Evolutionary conservation across 2,329 filamentous ascomycete genomes (phyloP), one percentile per base, ranked within the genome.

Genomic region (Triangularia setosa): DNA sequence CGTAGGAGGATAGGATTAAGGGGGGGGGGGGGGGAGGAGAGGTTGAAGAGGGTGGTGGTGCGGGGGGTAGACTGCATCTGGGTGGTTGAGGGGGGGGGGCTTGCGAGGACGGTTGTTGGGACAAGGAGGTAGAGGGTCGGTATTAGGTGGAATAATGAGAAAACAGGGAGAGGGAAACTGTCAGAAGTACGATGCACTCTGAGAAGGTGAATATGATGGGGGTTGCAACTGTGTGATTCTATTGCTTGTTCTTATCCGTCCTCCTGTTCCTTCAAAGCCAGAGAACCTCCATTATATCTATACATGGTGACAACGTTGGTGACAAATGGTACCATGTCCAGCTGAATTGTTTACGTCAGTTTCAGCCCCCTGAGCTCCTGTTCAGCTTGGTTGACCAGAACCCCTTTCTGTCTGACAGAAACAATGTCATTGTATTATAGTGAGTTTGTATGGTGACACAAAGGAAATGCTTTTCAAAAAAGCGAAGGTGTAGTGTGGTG

Each of bases 1-100:
- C 70, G 61, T 75, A 76, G n/a, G 73, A 75, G 53, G 68, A 70
- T 40, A 75, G 64, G 54, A 75, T 67, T 54, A 55, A 16, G 52
- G 52, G 52, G 1, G 3, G 52, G 52, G n/a, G 9, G 70, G 71
- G 57, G 25, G 59, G 4, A 25, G 44, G 52, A 55, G 11, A 55
- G 52, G 54, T 57, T 59, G 33, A 25, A 35, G 9, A 72, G 65
- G 11, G 65, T 57, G 57, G 65, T 72, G n/a, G 68, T 73, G n/a
- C 75, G 70, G 27, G n/a, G 74, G 67, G 62, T 76, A 75, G 35
- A 73, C 69, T 23, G 73, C 72, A 7, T 53, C 61, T 1, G 65
- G 35, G 27, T 74, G 72, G 62, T 75, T 72, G 33, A 71, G 63
- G 62, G 58, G 52, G 21, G 23, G 23, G 52, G 16, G 52, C 5